These are phyloP conservation scores for Myochromella boudieri DNA, from an alignment of 768 basidiomycete genomes.

Conservation along the genomic window DNA sequence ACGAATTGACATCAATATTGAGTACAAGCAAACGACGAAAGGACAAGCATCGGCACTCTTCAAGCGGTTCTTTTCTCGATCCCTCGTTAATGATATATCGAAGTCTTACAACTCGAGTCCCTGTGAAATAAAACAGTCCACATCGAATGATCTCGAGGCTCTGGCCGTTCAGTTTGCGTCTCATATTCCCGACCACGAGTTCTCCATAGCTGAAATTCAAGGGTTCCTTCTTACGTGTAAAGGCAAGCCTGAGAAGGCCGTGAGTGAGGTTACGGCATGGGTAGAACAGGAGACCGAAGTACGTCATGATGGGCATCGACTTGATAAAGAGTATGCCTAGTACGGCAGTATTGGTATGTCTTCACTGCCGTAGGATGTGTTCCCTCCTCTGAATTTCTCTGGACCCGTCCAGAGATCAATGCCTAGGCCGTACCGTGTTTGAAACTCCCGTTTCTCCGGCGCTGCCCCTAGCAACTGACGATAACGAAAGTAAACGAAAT, in stretches of 20 bases:
- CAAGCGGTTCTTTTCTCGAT: slow-evolving; percentile 67
- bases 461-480: too few relatives aligned
- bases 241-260: slow-evolving; percentile 54
- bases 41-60: slow-evolving; percentile 68
- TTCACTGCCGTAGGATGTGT: too few relatives aligned
- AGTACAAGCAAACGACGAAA: slow-evolving; percentile 72
- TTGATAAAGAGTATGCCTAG: too few relatives aligned
- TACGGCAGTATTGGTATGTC: too few relatives aligned
- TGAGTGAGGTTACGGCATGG: slow-evolving; percentile 45
- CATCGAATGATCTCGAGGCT: neutral
- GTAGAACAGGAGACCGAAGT: slow-evolving; percentile 54
- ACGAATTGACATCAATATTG: slow-evolving; percentile 77
- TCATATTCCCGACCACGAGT: slow-evolving; percentile 46
- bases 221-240: slow-evolving; percentile 74
- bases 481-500: too few relatives aligned
- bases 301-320: too few relatives aligned
- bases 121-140: slow-evolving; percentile 2
- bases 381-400: too few relatives aligned
- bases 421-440: too few relatives aligned
- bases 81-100: slow-evolving; percentile 31
- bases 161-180: slow-evolving; percentile 56
- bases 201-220: slow-evolving; percentile 51
- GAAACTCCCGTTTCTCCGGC: too few relatives aligned
- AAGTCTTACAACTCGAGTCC: neutral
- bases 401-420: too few relatives aligned